phyloP scores from a whole-genome alignment of 2,329 filamentous ascomycete genomes.

The Fusarium falciforme region DNA sequence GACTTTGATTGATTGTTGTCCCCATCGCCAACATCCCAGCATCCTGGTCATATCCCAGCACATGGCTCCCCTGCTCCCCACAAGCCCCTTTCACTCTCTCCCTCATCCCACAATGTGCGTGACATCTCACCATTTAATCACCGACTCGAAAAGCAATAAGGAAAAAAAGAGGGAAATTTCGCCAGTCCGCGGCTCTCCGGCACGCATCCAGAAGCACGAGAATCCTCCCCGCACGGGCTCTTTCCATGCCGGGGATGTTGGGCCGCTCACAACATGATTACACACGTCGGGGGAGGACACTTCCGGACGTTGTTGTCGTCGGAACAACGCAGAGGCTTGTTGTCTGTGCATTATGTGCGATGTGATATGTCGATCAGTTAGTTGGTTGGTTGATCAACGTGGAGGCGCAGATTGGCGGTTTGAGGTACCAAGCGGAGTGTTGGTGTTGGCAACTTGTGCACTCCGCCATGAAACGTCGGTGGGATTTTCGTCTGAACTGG shows the following conservation, averaged over 20 bases:
- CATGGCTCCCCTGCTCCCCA: slow-evolving; percentile 12
- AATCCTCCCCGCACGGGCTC: neutral
- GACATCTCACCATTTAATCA: slow-evolving; percentile 18
- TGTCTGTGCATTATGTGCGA: neutral
- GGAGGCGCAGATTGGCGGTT: slow-evolving; percentile 1
- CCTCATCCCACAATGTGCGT: slow-evolving; percentile 12
- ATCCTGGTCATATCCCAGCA: slow-evolving; percentile 3
- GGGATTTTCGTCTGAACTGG: neutral
- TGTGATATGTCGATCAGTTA: neutral
- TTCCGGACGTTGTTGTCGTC: neutral
- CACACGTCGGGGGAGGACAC: neutral
- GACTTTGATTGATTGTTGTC: neutral
- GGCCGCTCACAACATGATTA: neutral
- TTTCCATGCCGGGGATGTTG: neutral
- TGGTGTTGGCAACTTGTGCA: neutral
- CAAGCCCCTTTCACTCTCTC: slow-evolving; percentile 28
- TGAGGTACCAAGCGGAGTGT: neutral
- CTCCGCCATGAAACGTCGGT: neutral
- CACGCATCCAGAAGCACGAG: neutral
- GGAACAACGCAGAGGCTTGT: neutral
- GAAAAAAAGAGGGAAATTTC: neutral
- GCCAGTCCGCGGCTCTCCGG: neutral
- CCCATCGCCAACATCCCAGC: slow-evolving; percentile 3
- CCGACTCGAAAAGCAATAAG: neutral
- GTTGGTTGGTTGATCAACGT: neutral